Evolutionary conservation across 345 rosid species (phyloP).

Genomic region (Aquilaria yunnanensis): DNA sequence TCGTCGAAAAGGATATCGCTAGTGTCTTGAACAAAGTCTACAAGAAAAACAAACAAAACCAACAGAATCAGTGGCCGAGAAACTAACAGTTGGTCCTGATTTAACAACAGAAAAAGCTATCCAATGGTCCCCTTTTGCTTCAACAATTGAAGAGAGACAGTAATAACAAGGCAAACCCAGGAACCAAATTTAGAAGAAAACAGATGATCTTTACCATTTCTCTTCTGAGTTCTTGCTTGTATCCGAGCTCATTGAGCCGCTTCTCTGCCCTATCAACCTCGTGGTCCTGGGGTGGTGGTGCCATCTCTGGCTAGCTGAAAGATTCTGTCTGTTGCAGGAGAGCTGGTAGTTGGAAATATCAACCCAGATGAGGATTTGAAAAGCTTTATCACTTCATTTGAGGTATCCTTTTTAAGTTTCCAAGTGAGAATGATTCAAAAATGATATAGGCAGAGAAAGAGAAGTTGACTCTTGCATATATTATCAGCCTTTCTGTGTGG

Average conservation of each 20-base stretch:
- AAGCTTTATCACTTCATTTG: neutral
- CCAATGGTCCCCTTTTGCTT: too few species aligned
- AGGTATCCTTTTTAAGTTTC: neutral
- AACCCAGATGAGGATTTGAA: conserved; percentile 1
- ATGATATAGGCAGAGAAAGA: neutral
- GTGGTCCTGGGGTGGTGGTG: neutral
- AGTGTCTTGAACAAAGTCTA: conserved; percentile 58
- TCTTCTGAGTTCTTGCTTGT: conserved; percentile 61
- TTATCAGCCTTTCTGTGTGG: neutral
- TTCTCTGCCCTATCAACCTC: conserved; percentile 65
- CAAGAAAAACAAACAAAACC: neutral
- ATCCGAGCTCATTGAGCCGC: conserved; percentile 54
- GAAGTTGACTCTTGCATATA: conserved; percentile 3
- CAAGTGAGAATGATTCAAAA: neutral
- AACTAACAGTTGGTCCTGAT: too few species aligned
- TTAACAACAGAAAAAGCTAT: too few species aligned
- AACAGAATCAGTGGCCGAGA: neutral
- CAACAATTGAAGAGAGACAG: too few species aligned
- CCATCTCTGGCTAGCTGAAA: neutral
- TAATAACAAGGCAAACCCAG: neutral
- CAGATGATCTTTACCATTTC: conserved; percentile 34
- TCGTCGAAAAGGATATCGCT: conserved; percentile 58
- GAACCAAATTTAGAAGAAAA: neutral
- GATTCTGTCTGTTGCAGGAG: neutral
- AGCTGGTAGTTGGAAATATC: neutral